These are phyloP conservation scores for Penicillium sp. DNA, from an alignment of 2,329 filamentous ascomycete genomes.

Conservation along the genomic window DNA sequence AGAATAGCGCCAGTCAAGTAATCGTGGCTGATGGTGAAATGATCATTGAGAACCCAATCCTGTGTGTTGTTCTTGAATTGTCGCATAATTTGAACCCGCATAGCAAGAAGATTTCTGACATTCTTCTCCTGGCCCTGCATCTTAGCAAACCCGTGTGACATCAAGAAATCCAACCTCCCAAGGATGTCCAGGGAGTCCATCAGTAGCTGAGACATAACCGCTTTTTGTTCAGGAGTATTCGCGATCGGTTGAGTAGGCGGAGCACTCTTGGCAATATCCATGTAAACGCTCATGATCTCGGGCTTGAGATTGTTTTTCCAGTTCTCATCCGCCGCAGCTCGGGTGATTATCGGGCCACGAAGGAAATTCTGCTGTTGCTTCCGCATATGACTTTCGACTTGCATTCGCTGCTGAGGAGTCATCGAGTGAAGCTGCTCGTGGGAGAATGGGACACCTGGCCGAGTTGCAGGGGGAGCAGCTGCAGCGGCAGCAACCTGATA, in stretches of 20 bases:
- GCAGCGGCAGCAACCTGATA: slow-evolving; percentile 22
- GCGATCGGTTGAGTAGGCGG: slow-evolving; percentile 32
- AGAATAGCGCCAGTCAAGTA: slow-evolving; percentile 37
- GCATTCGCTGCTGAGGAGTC: slow-evolving; percentile 43
- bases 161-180: slow-evolving; percentile 43
- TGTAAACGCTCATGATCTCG: slow-evolving; percentile 39
- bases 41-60: slow-evolving; percentile 45
- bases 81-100: slow-evolving; percentile 46
- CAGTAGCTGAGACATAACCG: slow-evolving; percentile 41
- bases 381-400: slow-evolving; percentile 37
- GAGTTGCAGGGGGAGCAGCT: slow-evolving; percentile 21
- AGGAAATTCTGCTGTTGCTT: slow-evolving; percentile 34
- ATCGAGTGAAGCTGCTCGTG: slow-evolving; percentile 41
- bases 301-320: slow-evolving; percentile 41
- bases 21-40: slow-evolving; percentile 45
- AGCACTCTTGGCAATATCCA: slow-evolving; percentile 37
- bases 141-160: slow-evolving; percentile 39
- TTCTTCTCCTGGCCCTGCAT: slow-evolving; percentile 42
- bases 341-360: slow-evolving; percentile 30
- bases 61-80: slow-evolving; percentile 43
- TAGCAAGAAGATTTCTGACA: slow-evolving; percentile 37
- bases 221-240: slow-evolving; percentile 41
- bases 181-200: slow-evolving; percentile 44
- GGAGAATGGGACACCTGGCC: slow-evolving; percentile 23
- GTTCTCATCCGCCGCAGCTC: slow-evolving; percentile 38